A percentile compares a stretch with the other conserved stretches of the same genome.
Evolutionary conservation across 306 rosid species (phyloP).

Genomic region (Quercus variabilis): DNA sequence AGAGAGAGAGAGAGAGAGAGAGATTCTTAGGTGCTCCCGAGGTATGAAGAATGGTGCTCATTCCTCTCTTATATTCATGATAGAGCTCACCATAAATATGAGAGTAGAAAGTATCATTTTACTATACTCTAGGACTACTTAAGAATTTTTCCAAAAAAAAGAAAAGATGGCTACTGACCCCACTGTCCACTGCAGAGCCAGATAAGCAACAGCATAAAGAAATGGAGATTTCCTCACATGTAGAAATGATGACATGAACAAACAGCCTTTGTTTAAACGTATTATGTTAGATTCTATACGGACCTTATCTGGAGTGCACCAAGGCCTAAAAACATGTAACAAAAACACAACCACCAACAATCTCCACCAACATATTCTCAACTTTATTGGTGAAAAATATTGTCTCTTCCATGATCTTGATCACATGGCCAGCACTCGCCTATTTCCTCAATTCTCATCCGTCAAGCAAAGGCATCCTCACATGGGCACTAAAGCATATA

Average conservation of each 20-base stretch:
- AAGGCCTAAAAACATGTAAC: not conserved
- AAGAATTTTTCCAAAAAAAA: too few species aligned
- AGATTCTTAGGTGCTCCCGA: too few species aligned
- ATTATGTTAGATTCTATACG: not conserved
- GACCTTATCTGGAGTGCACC: conserved; percentile 12
- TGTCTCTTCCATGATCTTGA: not conserved
- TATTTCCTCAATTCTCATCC: not conserved
- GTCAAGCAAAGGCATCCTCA: conserved; percentile 20
- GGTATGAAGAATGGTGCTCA: accelerated
- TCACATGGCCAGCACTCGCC: conserved; percentile 19
- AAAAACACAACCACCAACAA: not conserved
- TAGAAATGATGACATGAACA: not conserved
- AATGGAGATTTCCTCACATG: conserved; percentile 7
- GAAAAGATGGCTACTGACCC: not conserved
- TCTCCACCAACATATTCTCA: not conserved
- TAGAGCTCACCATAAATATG: too few species aligned
- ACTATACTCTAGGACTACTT: accelerated
- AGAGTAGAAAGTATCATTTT: too few species aligned
- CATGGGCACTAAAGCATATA: not conserved
- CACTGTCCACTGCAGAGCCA: not conserved
- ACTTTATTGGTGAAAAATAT: not conserved
- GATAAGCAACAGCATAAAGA: not conserved
- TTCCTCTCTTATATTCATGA: too few species aligned
- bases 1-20: not conserved
- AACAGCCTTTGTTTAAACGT: not conserved